A percentile compares a stretch with the other conserved stretches of the same genome.
Evolutionary conservation across 2,329 filamentous ascomycete genomes (phyloP).

Genomic region (Truncatella angustata): DNA sequence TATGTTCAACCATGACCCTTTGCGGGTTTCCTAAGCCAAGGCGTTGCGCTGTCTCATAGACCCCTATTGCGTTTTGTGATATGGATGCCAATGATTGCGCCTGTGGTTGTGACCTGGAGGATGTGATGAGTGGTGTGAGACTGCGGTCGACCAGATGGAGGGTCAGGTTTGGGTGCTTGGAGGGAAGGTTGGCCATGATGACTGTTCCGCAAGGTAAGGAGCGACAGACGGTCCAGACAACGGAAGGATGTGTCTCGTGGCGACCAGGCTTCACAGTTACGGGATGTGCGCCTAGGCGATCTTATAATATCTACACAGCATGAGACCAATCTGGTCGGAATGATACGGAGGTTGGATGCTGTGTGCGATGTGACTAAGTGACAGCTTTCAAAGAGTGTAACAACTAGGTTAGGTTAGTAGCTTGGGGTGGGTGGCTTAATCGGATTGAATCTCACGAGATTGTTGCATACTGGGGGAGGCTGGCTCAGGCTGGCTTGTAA

Average conservation of each 20-base stretch:
- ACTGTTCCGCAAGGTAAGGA: background rate
- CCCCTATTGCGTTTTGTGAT: slow-evolving; percentile 50
- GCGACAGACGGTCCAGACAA: background rate
- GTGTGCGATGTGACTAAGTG: background rate
- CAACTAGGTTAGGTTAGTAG: no score
- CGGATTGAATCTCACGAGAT: no score
- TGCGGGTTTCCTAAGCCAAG: slow-evolving; percentile 52
- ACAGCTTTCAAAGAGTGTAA: no score
- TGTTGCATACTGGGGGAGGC: no score
- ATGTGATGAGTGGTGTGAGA: slow-evolving; percentile 57
- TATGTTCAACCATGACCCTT: slow-evolving; percentile 59
- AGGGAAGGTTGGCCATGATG: slow-evolving; percentile 42
- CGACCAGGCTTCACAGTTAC: no score
- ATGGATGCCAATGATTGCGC: slow-evolving; percentile 52
- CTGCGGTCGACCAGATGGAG: slow-evolving; percentile 57
- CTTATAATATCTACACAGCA: background rate
- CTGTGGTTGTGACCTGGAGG: slow-evolving; percentile 41
- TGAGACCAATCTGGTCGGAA: background rate
- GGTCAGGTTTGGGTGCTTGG: slow-evolving; percentile 49
- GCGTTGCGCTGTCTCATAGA: slow-evolving; percentile 50
- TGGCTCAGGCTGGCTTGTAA: no score
- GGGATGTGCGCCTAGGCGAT: no score
- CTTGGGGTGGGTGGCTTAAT: no score
- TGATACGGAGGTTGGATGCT: background rate
- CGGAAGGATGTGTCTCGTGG: background rate